Base-by-base conservation (phyloP, 2,329 filamentous ascomycete species). In the Cercospora berteroae region DNA sequence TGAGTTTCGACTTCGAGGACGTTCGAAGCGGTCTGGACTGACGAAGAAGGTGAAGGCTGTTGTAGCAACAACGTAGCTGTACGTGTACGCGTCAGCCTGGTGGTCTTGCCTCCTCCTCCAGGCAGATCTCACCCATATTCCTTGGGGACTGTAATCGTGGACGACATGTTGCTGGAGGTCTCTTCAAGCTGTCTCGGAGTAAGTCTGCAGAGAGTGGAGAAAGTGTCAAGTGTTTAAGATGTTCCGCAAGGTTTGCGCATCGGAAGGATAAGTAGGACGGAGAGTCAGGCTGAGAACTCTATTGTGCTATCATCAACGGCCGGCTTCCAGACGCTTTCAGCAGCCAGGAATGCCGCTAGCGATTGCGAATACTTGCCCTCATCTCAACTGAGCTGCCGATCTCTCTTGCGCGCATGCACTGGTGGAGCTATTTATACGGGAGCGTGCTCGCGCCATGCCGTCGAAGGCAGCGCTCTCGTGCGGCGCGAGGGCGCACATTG, bases 21-120 rank as follows among this genome's bases (percentile, higher is more conserved):
- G 25, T 5, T 18, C 4, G 13, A 23, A 12, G 27, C 27, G 10
- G 48, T 13, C n/a, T 16, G 25, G 18, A 65, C 71, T 25, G 65
- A 76, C 75, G 74, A 88, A 73, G 75, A 87, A 85, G 68, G 82
- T 84, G 66, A 83, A 82, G 68, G 86, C 81, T 39, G 84, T 82
- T 70, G 86, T 79, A 73, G 81, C 79, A 74, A 88, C 79, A 77
- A 87, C 85, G 75, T 84, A 84, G 77, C 87, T 88, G 69, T 42
- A 42, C 16, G 36, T 27, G 57, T 42, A 31, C 36, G 56, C 59
- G 57, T 70, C 58, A 67, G 60, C 55, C 33, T 52, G 5, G 16
- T 13, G 20, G 16, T 56, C 6, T 58, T 39, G 36, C 57, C 27
- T 56, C 18, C 42, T 48, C 31, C 29, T 39, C 39, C 56, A 56